These are phyloP conservation scores for Pseudonitzschia delicatissima DNA, from an alignment of 108 stramenopile genomes.

Conservation along the genomic window DNA sequence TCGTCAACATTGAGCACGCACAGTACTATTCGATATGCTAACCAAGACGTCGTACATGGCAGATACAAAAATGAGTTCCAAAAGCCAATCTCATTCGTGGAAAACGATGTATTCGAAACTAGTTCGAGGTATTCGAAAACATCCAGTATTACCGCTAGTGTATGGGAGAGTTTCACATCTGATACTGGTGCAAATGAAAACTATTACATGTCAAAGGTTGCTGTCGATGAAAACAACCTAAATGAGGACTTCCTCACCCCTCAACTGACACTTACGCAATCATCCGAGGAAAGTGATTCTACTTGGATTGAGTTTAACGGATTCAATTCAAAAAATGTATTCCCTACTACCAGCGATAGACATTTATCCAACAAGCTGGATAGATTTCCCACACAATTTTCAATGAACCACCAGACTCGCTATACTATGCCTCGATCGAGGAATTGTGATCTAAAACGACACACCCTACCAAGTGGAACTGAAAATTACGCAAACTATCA, in stretches of 20 bases:
- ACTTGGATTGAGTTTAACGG: conserved; percentile 2
- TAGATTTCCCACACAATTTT: too few species aligned
- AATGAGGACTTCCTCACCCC: not conserved
- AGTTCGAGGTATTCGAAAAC: not conserved
- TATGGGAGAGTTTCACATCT: not conserved
- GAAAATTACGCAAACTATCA: conserved; percentile 22
- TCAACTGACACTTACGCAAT: not conserved
- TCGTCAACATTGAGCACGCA: conserved; percentile 11
- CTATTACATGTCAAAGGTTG: not conserved
- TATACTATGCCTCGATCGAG: too few species aligned
- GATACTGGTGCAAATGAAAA: too few species aligned
- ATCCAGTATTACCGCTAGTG: too few species aligned
- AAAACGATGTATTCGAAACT: not conserved
- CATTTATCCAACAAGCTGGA: not conserved
- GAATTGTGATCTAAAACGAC: too few species aligned
- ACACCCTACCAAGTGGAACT: too few species aligned
- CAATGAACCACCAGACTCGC: too few species aligned
- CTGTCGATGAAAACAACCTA: not conserved
- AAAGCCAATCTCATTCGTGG: not conserved
- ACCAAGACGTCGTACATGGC: not conserved
- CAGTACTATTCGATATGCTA: not conserved
- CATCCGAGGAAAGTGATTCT: conserved; percentile 4
- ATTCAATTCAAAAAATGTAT: not conserved
- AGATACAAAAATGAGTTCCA: not conserved
- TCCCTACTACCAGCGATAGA: not conserved